Percentiles rank a stretch among this genome's conserved stretches.
phyloP scores from a whole-genome alignment of 352 stramenopile species.

The Thalassiosira delicatula region DNA sequence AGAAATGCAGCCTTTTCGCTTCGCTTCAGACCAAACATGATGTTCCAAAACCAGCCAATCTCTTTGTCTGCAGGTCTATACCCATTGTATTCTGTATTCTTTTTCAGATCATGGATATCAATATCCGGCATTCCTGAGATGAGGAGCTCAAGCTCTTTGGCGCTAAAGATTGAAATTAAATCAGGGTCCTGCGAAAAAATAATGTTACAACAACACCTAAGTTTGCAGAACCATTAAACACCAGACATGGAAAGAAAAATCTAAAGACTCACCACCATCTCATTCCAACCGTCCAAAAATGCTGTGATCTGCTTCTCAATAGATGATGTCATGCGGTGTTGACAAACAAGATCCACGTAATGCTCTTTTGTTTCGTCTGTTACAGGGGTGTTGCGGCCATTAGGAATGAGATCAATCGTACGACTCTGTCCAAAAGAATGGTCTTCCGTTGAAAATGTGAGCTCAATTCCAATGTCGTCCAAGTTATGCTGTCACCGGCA shows the following conservation, averaged over 20 bases:
- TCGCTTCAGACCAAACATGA: conserved; percentile 91
- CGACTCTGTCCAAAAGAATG: conserved; percentile 85
- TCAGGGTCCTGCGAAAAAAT: conserved; percentile 88
- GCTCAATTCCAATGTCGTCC: conserved; percentile 85
- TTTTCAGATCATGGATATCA: conserved; percentile 94
- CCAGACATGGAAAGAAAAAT: not conserved
- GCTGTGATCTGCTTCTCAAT: conserved; percentile 93
- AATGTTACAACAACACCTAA: conserved; percentile 94
- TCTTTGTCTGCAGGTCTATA: conserved; percentile 87
- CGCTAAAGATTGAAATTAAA: conserved; percentile 92
- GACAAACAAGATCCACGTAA: conserved; percentile 96
- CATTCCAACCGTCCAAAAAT: conserved; percentile 95
- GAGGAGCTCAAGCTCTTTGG: conserved; percentile 96
- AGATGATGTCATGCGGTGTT: conserved; percentile 98
- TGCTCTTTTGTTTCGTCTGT: conserved; percentile 96
- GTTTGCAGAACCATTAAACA: not conserved
- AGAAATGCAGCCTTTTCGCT: conserved; percentile 95
- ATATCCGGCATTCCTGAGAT: conserved; percentile 98
- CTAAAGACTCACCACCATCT: conserved; percentile 88
- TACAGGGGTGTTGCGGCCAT: conserved; percentile 92
- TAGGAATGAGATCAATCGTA: conserved; percentile 93
- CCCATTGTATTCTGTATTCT: conserved; percentile 95
- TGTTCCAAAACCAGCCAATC: conserved; percentile 97
- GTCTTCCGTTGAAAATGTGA: conserved; percentile 87
- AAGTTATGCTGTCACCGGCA: too few species aligned